Evolutionary conservation across 495 filamentous ascomycete genomes (phyloP).

Genomic region (Penicillium tannophilum): DNA sequence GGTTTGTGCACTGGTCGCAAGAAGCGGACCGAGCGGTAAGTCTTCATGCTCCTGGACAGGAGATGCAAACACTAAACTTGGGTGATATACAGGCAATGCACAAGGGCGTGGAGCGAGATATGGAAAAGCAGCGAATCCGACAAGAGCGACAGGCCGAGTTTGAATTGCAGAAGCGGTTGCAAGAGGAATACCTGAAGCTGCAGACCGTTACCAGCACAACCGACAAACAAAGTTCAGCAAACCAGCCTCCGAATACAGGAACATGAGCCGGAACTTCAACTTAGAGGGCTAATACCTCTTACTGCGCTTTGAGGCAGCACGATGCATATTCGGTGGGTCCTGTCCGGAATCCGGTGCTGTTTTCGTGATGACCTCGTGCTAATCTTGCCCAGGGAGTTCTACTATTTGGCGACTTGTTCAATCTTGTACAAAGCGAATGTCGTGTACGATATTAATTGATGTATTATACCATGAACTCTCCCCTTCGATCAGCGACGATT

Average conservation of each 20-base stretch:
- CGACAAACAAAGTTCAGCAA: slow-evolving; percentile 22
- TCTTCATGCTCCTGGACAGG: slow-evolving; percentile 9
- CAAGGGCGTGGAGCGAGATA: slow-evolving; percentile 87
- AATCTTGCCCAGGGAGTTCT: slow-evolving; percentile 6
- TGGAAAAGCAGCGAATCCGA: slow-evolving; percentile 91
- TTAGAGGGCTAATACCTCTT: slow-evolving; percentile 7
- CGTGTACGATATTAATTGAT: slow-evolving; percentile 22
- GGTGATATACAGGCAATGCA: slow-evolving; percentile 79
- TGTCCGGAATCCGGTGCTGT: neutral
- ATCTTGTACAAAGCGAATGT: slow-evolving; percentile 14
- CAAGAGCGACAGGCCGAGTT: slow-evolving; percentile 89
- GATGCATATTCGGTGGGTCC: slow-evolving; percentile 15
- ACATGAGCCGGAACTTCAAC: slow-evolving; percentile 16
- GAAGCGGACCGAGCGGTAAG: slow-evolving; percentile 81
- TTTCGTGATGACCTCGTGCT: neutral
- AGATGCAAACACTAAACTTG: slow-evolving; percentile 12
- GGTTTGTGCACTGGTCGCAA: slow-evolving; percentile 88
- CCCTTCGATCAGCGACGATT: slow-evolving; percentile 3
- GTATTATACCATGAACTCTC: slow-evolving; percentile 21
- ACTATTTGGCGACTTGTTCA: slow-evolving; percentile 2
- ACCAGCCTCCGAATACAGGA: slow-evolving; percentile 18
- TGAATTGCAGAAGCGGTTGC: slow-evolving; percentile 81
- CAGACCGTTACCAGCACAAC: slow-evolving; percentile 61
- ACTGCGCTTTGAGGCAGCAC: neutral
- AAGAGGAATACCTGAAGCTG: slow-evolving; percentile 87